These are phyloP conservation scores for Sphaerobolus stellatus DNA, from an alignment of 1,284 basidiomycete genomes.

Conservation along the genomic window DNA sequence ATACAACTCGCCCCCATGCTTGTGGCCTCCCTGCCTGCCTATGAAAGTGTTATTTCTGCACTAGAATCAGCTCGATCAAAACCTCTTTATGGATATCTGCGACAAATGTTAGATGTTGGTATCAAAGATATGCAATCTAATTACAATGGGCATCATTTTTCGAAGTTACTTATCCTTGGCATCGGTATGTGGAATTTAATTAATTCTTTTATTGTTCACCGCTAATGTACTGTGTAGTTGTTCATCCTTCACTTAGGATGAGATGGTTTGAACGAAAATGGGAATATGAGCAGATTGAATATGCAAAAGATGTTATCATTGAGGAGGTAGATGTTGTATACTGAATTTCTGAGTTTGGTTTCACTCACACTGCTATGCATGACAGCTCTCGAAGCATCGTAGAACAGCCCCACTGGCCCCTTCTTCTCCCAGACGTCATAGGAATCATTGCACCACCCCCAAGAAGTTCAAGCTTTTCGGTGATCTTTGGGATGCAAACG, in stretches of 20 bases:
- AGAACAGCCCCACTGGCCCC: too few relatives aligned
- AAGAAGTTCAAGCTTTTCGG: too few relatives aligned
- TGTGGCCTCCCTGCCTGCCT: not conserved
- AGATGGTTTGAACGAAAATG: conserved; percentile 1
- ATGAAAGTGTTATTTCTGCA: conserved; percentile 1
- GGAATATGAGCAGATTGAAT: not conserved
- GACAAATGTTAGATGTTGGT: not conserved
- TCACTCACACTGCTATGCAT: too few relatives aligned
- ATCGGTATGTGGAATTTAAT: not conserved
- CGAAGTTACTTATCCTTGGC: not conserved
- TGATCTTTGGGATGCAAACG: not conserved
- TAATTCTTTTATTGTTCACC: not conserved
- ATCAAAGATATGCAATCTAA: not conserved
- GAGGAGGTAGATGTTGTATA: too few relatives aligned
- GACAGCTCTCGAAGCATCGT: too few relatives aligned
- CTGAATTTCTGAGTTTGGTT: too few relatives aligned
- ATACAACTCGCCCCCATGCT: not conserved
- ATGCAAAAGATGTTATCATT: not conserved
- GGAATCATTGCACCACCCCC: too few relatives aligned
- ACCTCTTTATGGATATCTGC: not conserved
- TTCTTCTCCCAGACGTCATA: too few relatives aligned
- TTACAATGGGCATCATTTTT: not conserved
- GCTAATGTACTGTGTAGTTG: not conserved
- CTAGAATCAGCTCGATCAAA: not conserved
- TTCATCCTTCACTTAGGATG: not conserved